These are phyloP conservation scores for Yamadazyma akitaensis DNA, from an alignment of 805 yeast genomes.

Conservation along the genomic window DNA sequence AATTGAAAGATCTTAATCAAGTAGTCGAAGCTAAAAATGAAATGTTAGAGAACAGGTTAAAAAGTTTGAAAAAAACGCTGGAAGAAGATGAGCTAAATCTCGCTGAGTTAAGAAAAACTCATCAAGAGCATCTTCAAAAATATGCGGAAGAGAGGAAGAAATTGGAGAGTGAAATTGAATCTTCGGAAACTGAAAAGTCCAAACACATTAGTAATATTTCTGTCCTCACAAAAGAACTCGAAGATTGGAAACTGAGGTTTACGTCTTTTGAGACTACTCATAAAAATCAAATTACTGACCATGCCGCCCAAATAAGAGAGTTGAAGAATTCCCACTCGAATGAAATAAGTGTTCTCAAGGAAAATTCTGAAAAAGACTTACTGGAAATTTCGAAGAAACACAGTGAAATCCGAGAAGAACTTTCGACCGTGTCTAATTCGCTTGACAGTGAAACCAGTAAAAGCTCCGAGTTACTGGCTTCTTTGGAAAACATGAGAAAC, in stretches of 20 bases:
- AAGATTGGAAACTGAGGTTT: conserved; percentile 8
- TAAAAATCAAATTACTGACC: conserved; percentile 2
- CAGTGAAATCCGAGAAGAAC: not conserved
- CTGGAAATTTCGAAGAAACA: not conserved
- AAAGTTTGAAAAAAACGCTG: not conserved
- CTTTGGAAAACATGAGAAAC: conserved; percentile 5
- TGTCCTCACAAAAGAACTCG: not conserved
- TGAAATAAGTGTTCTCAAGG: not conserved
- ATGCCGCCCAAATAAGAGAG: not conserved
- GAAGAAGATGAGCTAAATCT: not conserved
- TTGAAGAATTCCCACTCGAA: not conserved
- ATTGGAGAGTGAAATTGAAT: conserved; percentile 1
- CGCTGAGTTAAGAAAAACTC: not conserved
- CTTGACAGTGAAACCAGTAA: not conserved
- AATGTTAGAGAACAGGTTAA: not conserved
- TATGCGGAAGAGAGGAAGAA: not conserved
- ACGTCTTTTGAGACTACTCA: conserved; percentile 1
- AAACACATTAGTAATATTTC: conserved; percentile 1
- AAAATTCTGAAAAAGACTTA: not conserved
- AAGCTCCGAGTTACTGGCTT: not conserved
- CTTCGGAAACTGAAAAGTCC: conserved; percentile 2
- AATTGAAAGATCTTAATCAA: not conserved
- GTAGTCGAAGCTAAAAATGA: not conserved
- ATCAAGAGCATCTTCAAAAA: not conserved
- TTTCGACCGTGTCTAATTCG: not conserved